A percentile compares a stretch with the other conserved stretches of the same genome.
Evolutionary conservation across 1,139 yeast species (phyloP).

Genomic region (Kurtzmaniella quercitrusa): DNA sequence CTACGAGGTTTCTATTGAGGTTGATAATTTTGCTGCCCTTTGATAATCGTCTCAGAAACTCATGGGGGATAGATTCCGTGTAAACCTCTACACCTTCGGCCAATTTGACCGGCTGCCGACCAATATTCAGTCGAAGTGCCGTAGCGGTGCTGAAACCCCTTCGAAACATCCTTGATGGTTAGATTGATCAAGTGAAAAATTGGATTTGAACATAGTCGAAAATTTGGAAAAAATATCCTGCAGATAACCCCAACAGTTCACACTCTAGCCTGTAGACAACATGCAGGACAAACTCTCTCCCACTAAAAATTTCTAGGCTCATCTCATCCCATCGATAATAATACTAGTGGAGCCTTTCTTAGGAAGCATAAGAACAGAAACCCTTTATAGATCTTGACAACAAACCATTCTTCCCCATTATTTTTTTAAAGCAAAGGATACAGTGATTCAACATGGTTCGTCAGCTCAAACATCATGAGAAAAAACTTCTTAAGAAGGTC

Average conservation of each 20-base stretch:
- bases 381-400: too few species aligned
- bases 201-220: too few species aligned
- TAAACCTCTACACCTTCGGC: conserved; percentile 28
- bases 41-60: conserved; percentile 53
- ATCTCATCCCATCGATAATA: too few species aligned
- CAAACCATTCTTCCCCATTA: too few species aligned
- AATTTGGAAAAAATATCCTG: too few species aligned
- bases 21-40: conserved; percentile 61
- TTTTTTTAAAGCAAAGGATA: too few species aligned
- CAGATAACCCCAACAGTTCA: background rate
- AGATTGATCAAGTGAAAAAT: background rate
- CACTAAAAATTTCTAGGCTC: background rate
- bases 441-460: conserved; percentile 91
- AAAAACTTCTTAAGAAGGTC: conserved; percentile 89
- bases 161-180: background rate
- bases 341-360: too few species aligned
- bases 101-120: conserved; percentile 37
- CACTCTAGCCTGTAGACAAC: too few species aligned
- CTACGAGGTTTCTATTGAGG: conserved; percentile 58
- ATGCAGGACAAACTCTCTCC: background rate
- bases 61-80: conserved; percentile 36
- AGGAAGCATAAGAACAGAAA: too few species aligned
- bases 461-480: conserved; percentile 89
- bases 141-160: conserved; percentile 23
- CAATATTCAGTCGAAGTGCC: conserved; percentile 31